A percentile compares a stretch with the other conserved stretches of the same genome.
phyloP scores from a whole-genome alignment of 2,329 filamentous ascomycete genomes.

The Epichloe amarillans region DNA sequence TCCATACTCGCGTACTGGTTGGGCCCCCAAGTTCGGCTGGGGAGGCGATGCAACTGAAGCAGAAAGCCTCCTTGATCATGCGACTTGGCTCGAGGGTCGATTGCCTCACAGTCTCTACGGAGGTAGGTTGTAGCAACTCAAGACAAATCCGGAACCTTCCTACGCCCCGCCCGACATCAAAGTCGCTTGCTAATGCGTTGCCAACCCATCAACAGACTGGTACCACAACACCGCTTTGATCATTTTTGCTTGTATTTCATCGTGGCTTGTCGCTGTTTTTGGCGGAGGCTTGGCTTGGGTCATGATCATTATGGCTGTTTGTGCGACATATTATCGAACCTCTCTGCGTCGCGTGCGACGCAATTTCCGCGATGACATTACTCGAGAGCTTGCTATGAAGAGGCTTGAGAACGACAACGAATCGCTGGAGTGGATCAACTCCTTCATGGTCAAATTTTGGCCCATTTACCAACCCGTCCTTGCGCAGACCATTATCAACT shows the following conservation, averaged over 20 bases:
- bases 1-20: constrained; percentile 50
- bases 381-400: constrained; percentile 75
- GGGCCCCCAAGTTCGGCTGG: constrained; percentile 77
- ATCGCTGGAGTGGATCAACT: constrained; percentile 97
- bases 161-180: not conserved
- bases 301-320: constrained; percentile 81
- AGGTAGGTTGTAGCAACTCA: constrained; percentile 35
- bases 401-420: constrained; percentile 82
- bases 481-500: constrained; percentile 80
- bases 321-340: constrained; percentile 91
- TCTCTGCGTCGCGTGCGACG: constrained; percentile 85
- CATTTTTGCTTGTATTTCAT: constrained; percentile 77
- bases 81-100: constrained; percentile 73
- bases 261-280: constrained; percentile 79
- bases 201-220: constrained; percentile 57
- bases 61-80: constrained; percentile 70
- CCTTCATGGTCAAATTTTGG: constrained; percentile 97
- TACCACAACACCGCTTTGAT: constrained; percentile 96
- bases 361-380: constrained; percentile 91
- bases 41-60: constrained; percentile 40
- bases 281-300: constrained; percentile 91
- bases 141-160: not conserved
- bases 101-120: constrained; percentile 86
- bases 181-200: not conserved
- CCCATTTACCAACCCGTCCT: constrained; percentile 94